Base-by-base conservation (phyloP, 2,329 filamentous ascomycete genomes). In the Amylocarpus encephaloides region DNA sequence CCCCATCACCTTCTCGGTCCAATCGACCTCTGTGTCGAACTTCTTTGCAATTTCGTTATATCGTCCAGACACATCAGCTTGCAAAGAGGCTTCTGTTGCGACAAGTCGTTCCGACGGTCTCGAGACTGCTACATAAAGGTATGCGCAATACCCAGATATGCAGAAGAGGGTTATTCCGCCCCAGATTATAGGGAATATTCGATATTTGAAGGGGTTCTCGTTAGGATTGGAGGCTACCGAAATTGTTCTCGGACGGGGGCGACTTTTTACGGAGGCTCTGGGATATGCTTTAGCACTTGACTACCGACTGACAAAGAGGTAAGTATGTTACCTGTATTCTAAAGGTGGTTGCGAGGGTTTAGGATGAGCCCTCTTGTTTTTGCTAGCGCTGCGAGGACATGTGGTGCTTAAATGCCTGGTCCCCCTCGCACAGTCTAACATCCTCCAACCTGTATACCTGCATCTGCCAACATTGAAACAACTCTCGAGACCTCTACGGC, bases 1-100 rank as follows among this genome's bases (percentile, higher is more conserved):
- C 43, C 81, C 79, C 70, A 76, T 76, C 57, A 76, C 69, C 64
- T 69, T 71, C 64, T 85, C 81, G 3, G 76, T 75, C 58, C 72
- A 67, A 62, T 82, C 72, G 34, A 84, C 76, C 52, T 74, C 73
- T 49, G 70, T 68, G 66, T 85, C 81, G 62, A 84, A 85, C 36
- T 74, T 72, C 26, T 69, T 67, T 15, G 80, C 80, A 19, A 66
- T 67, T 3, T 42, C 55, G 40, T 66, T 54, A 52, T 67, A 67
- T 11, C 60, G 57, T 1, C 47, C 34, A 1, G 65, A 67, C 16
- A 66, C 63, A 50, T 66, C 64, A 15, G 49, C 38, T 46, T 66
- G 65, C 1, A 48, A 40, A 1, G 55, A 22, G 2, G 54, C 49
- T 9, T 51, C 46, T 12, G 26, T 67, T 39, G 57, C 53, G 16